Evolutionary conservation across 768 basidiomycete species (phyloP), one percentile per base, ranked within the genome.

Genomic region (Rhizopogon vulgaris): DNA sequence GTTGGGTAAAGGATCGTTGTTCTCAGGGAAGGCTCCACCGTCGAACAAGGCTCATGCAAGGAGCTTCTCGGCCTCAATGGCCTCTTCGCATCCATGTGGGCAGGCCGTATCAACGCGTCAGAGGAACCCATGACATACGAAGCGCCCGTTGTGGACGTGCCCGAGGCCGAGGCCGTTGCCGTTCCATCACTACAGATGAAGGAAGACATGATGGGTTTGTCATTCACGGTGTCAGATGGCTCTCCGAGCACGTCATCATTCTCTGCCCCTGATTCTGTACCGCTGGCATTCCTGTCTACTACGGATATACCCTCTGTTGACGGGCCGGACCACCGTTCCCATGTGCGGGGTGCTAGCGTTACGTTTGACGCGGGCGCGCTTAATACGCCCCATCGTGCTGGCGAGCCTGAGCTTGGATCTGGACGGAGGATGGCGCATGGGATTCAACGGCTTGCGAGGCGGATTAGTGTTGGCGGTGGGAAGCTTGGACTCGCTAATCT

Each of bases 81-180:
- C 48, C 62, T 82, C 40, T 93, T 93, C 60, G 85, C 89, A 11
- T 74, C 79, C 1, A 87, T 94, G 88, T 96, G 93, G 93, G 83
- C 87, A 1, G 83, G 90, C 63, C 90, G 94, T 62, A 73, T 87
- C 25, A 81, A 82, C 25, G 75, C 84, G 4, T 12, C 32, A 4
- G 3, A 34, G 32, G 32, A 34, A 4, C 3, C 32, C 2, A 34
- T 34, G 32, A 34, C 10, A 4, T 34, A 34, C 3, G 37, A 38
- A n/a, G n/a, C 7, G n/a, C 37, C 37, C 15, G 37, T 8, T 11
- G 37, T 38, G 7, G n/a, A 38, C 37, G 37, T 8, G 15, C 15
- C 32, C 4, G 32, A 34, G 32, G 2, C 32, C 12, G 32, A 34
- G 32, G 8, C n/a, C n/a, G n/a, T 2, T 15, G n/a, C n/a, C 3